Conservation (phyloP, 495 filamentous ascomycete species). For the Penicillium alfredii region DNA sequence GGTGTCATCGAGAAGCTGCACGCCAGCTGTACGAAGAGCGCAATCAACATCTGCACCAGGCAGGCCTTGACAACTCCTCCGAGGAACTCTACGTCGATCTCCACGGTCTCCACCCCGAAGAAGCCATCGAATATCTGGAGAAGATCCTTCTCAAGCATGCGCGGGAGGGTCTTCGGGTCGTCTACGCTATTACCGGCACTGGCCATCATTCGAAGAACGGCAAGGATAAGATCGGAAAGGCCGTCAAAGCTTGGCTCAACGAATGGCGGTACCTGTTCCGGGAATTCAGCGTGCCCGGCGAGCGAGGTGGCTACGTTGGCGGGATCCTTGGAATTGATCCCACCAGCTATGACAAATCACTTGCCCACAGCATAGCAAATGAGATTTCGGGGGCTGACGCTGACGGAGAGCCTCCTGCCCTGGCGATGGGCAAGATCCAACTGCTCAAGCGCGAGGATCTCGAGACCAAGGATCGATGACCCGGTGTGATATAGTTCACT, state of each 20-base stretch:
- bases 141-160: slow-evolving; percentile 75
- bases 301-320: slow-evolving; percentile 70
- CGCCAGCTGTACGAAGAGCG: slow-evolving; percentile 89
- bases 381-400: slow-evolving; percentile 17
- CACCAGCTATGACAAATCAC: slow-evolving; percentile 72
- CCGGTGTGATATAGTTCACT: slow-evolving; percentile 4
- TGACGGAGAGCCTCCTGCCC: slow-evolving; percentile 17
- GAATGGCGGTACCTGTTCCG: slow-evolving; percentile 95
- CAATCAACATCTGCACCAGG: slow-evolving; percentile 59
- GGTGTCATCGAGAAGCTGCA: slow-evolving; percentile 92
- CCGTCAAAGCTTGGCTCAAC: slow-evolving; percentile 81
- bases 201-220: slow-evolving; percentile 98
- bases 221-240: slow-evolving; percentile 97
- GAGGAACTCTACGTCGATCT: slow-evolving; percentile 90
- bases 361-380: slow-evolving; percentile 27
- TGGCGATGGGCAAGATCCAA: slow-evolving; percentile 44
- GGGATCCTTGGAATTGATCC: slow-evolving; percentile 94
- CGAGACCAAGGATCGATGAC: slow-evolving; percentile 27
- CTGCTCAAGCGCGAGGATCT: slow-evolving; percentile 43
- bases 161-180: slow-evolving; percentile 58
- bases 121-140: slow-evolving; percentile 93
- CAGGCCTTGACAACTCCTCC: slow-evolving; percentile 35
- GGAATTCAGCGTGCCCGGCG: slow-evolving; percentile 92
- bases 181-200: slow-evolving; percentile 95
- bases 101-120: slow-evolving; percentile 93